phyloP scores from a whole-genome alignment of 2,329 filamentous ascomycete species.

The Didymella arachidicola region DNA sequence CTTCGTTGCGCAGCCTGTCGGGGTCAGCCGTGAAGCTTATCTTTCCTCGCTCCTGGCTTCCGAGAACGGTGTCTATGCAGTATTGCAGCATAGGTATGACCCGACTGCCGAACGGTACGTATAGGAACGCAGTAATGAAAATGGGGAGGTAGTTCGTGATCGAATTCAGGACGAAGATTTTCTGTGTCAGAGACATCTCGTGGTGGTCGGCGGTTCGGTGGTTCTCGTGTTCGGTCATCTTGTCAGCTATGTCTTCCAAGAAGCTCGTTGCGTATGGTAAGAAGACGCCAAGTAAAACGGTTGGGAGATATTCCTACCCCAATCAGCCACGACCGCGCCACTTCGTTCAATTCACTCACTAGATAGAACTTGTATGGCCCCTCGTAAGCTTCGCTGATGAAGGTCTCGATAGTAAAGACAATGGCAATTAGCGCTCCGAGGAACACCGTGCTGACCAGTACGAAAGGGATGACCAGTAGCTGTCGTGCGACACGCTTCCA shows the following conservation, averaged over 20 bases:
- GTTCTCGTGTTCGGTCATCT: constrained; percentile 46
- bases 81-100: constrained; percentile 37
- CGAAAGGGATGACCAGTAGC: constrained; percentile 43
- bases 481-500: constrained; percentile 44
- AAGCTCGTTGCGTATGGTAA: constrained; percentile 42
- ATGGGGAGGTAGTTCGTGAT: constrained; percentile 48
- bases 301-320: constrained; percentile 44
- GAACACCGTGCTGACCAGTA: constrained; percentile 38
- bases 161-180: constrained; percentile 47
- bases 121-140: constrained; percentile 46
- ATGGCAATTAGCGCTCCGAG: constrained; percentile 39
- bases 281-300: constrained; percentile 40
- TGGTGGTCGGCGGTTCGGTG: constrained; percentile 43
- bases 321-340: constrained; percentile 14
- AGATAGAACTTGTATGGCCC: constrained; percentile 44
- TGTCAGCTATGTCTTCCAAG: constrained; percentile 38
- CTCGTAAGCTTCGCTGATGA: constrained; percentile 46
- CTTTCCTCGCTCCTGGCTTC: constrained; percentile 19
- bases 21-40: constrained; percentile 38
- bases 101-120: constrained; percentile 40
- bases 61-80: constrained; percentile 28
- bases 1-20: constrained; percentile 43
- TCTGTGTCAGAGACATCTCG: constrained; percentile 47
- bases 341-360: constrained; percentile 18
- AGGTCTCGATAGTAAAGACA: constrained; percentile 45